These are phyloP conservation scores for Diaporthe aspalathi DNA, from an alignment of 2,329 filamentous ascomycete genomes.

Conservation along the genomic window DNA sequence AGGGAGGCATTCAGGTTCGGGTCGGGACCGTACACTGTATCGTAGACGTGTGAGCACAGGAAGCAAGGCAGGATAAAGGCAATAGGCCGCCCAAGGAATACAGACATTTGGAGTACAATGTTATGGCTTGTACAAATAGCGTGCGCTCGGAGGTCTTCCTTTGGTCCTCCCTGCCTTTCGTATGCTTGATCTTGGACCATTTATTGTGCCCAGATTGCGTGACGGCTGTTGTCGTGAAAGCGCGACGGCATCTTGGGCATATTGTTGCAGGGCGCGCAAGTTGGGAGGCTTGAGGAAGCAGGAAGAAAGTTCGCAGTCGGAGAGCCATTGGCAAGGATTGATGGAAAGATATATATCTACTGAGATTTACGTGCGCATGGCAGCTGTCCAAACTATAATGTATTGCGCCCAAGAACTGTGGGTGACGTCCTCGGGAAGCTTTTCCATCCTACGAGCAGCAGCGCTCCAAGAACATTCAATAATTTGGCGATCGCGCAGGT, in stretches of 20 bases:
- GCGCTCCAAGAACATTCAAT: constrained; percentile 3
- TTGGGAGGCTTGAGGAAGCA: constrained; percentile 30
- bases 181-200: constrained; percentile 97
- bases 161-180: constrained; percentile 87
- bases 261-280: constrained; percentile 40
- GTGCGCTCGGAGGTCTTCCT: constrained; percentile 80
- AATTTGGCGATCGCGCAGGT: constrained; percentile 34
- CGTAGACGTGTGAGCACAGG: constrained; percentile 30
- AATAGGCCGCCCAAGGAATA: constrained; percentile 26
- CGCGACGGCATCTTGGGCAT: constrained; percentile 62
- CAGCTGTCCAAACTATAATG: neutral
- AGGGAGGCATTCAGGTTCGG: constrained; percentile 80
- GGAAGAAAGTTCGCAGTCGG: constrained; percentile 7
- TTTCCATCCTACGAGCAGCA: neutral
- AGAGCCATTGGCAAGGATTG: constrained; percentile 31
- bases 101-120: constrained; percentile 79
- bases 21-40: constrained; percentile 78
- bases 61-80: neutral
- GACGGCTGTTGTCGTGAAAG: constrained; percentile 58
- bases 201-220: constrained; percentile 81
- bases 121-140: constrained; percentile 77
- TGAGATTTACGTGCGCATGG: neutral
- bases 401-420: neutral
- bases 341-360: too few relatives aligned
- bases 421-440: constrained; percentile 14